Conservation (phyloP, 805 yeast genomes). For the Candida xyloterini region DNA sequence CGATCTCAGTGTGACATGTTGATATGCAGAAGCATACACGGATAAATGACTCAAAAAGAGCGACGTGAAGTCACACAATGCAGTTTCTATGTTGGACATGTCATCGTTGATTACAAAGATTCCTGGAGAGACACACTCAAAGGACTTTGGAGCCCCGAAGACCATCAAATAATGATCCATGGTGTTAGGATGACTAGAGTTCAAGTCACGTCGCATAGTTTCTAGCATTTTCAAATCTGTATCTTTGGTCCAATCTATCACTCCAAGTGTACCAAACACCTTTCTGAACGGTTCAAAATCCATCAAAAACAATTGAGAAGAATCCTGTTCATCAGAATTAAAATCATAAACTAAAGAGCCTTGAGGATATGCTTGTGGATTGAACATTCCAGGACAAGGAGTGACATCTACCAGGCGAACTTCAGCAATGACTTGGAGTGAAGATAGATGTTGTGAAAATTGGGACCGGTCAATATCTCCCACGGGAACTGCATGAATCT, state of each 20-base stretch:
- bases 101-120: conserved; percentile 20
- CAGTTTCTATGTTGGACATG: conserved; percentile 47
- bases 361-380: conserved; percentile 80
- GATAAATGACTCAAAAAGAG: conserved; percentile 63
- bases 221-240: conserved; percentile 26
- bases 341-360: conserved; percentile 70
- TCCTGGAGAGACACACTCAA: conserved; percentile 4
- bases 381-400: conserved; percentile 63
- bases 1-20: conserved; percentile 77
- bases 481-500: conserved; percentile 65
- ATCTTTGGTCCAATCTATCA: conserved; percentile 33
- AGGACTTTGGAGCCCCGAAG: conserved; percentile 44
- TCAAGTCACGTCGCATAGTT: conserved; percentile 38
- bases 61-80: conserved; percentile 68
- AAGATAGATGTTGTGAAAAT: conserved; percentile 41
- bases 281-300: conserved; percentile 91
- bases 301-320: conserved; percentile 56
- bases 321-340: conserved; percentile 45
- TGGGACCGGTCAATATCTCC: conserved; percentile 43
- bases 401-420: conserved; percentile 74
- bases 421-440: conserved; percentile 51
- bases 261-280: conserved; percentile 57
- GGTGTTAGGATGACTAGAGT: conserved; percentile 46
- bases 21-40: conserved; percentile 66
- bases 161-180: conserved; percentile 53